Evolutionary conservation across 2,329 filamentous ascomycete species (phyloP).

Genomic region (Cadophora sp.): DNA sequence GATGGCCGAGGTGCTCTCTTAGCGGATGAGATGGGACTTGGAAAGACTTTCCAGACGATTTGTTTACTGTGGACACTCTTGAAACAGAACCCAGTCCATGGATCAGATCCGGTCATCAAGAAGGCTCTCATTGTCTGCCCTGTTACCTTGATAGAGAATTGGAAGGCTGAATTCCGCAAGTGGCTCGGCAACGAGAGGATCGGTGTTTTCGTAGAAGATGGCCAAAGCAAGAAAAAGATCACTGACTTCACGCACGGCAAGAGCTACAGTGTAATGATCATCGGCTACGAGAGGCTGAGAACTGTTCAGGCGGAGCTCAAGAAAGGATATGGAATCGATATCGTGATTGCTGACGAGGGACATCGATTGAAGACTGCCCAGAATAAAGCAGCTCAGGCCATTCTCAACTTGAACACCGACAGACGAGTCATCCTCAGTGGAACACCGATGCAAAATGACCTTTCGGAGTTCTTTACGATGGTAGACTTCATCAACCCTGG

Average conservation of each 20-base stretch:
- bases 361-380: conserved; percentile 98
- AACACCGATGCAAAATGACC: conserved; percentile 93
- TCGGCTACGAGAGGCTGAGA: conserved; percentile 75
- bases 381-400: conserved; percentile 89
- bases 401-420: conserved; percentile 81
- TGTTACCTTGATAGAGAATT: conserved; percentile 75
- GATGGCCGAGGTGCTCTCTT: conserved; percentile 74
- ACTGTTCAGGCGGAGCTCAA: conserved; percentile 70
- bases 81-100: conserved; percentile 73
- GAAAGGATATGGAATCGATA: conserved; percentile 68
- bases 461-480: conserved; percentile 92
- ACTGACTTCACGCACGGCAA: conserved; percentile 74
- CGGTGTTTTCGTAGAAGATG: conserved; percentile 70
- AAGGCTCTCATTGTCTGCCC: conserved; percentile 78
- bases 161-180: conserved; percentile 75
- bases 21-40: conserved; percentile 78
- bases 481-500: conserved; percentile 92
- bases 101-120: conserved; percentile 64
- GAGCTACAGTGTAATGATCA: conserved; percentile 74
- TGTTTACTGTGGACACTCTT: conserved; percentile 74
- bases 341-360: conserved; percentile 97
- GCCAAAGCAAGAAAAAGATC: conserved; percentile 58
- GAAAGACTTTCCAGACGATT: conserved; percentile 78
- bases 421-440: conserved; percentile 57
- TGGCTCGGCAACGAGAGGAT: conserved; percentile 76